Evolutionary conservation across 495 filamentous ascomycete species (phyloP).

Genomic region (Oleoguttula mirabilis): DNA sequence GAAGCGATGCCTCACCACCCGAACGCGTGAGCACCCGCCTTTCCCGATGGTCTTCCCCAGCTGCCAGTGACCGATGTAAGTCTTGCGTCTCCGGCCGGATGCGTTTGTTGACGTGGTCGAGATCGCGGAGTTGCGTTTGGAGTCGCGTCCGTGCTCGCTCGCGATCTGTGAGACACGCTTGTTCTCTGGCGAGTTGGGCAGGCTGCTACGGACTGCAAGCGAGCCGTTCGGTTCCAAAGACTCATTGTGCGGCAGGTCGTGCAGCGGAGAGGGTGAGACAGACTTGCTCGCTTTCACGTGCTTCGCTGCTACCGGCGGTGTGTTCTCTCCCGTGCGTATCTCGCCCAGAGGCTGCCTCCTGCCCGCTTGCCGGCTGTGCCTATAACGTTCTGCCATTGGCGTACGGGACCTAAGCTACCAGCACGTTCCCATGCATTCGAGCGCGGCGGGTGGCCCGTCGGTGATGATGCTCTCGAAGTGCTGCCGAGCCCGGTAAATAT

Average conservation of each 20-base stretch:
- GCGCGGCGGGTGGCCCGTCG: neutral
- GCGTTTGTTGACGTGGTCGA: constrained; percentile 55
- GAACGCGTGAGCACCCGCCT: constrained; percentile 73
- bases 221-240: constrained; percentile 34
- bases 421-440: neutral
- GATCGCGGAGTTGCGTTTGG: constrained; percentile 59
- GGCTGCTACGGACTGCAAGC: constrained; percentile 25
- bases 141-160: constrained; percentile 40
- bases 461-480: neutral
- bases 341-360: constrained; percentile 38
- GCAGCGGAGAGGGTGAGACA: constrained; percentile 19
- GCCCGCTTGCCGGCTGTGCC: constrained; percentile 20
- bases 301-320: constrained; percentile 21
- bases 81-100: constrained; percentile 52
- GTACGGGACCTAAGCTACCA: neutral
- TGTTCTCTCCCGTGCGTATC: constrained; percentile 37
- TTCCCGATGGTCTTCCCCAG: constrained; percentile 75
- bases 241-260: constrained; percentile 31
- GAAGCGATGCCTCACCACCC: constrained; percentile 61
- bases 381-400: constrained; percentile 18
- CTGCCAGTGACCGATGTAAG: constrained; percentile 79
- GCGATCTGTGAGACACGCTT: constrained; percentile 42
- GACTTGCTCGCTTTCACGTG: constrained; percentile 3
- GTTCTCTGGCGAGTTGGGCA: constrained; percentile 35
- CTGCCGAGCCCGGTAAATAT: neutral